Conservation (phyloP, 331 rosid species). For the Quercus lobata region DNA sequence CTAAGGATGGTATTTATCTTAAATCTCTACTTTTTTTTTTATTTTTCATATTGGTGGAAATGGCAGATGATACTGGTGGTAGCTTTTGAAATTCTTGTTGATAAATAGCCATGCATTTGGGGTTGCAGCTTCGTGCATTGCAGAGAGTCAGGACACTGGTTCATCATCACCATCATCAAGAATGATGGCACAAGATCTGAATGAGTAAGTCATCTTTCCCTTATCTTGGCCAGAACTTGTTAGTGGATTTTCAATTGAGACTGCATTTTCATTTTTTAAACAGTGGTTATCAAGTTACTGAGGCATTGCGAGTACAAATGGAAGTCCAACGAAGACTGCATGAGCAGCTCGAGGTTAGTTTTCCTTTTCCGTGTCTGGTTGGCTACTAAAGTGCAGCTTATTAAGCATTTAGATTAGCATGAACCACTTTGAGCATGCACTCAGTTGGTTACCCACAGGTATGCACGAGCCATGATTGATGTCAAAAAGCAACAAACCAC, state of each 20-base stretch:
- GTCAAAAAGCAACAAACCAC: not conserved
- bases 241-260: not conserved
- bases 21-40: not conserved
- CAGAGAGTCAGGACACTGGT: constrained; percentile 57
- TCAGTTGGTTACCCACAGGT: not conserved
- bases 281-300: constrained; percentile 56
- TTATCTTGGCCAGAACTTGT: not conserved
- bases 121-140: constrained; percentile 48
- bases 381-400: not conserved
- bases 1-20: constrained; percentile 44
- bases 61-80: not conserved
- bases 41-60: not conserved
- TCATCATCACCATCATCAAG: constrained; percentile 46
- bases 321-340: constrained; percentile 63
- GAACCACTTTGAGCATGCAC: not conserved
- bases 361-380: not conserved
- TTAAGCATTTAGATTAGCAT: not conserved
- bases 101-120: constrained; percentile 26
- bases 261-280: constrained; percentile 10
- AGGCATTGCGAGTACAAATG: constrained; percentile 61
- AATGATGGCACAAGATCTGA: constrained; percentile 38
- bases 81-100: not conserved
- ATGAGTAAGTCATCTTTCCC: constrained; percentile 30
- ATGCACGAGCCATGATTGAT: not conserved
- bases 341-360: constrained; percentile 61